These are phyloP conservation scores for slime mould (Dictyostelium discoideum) DNA, from an alignment of 78 protist genomes.

Conservation along the genomic window DNA sequence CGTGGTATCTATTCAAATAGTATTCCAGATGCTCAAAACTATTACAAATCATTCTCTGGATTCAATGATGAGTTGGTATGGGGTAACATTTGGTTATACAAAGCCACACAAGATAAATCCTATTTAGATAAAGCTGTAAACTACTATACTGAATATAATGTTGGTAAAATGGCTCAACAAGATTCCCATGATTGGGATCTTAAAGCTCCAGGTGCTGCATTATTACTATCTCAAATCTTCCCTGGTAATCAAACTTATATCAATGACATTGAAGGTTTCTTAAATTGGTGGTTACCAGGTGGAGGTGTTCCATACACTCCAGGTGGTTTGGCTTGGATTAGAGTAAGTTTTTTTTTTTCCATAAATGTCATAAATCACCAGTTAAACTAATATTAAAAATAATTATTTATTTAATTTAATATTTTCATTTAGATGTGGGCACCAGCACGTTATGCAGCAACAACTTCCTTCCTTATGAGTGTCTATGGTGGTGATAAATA, in stretches of 20 bases:
- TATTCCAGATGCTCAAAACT: slow-evolving; percentile 52
- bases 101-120: slow-evolving; percentile 30
- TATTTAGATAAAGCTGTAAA: slow-evolving; percentile 5
- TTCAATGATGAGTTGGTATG: slow-evolving; percentile 68
- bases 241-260: background rate
- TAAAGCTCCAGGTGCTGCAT: slow-evolving; percentile 53
- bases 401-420: no score
- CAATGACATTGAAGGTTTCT: slow-evolving; percentile 24
- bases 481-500: slow-evolving; percentile 68
- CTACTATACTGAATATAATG: slow-evolving; percentile 2
- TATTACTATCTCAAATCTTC: slow-evolving; percentile 6
- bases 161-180: slow-evolving; percentile 33
- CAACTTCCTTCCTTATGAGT: slow-evolving; percentile 32
- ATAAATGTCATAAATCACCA: no score
- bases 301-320: slow-evolving; percentile 67
- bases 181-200: slow-evolving; percentile 73
- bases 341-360: background rate
- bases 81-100: slow-evolving; percentile 64
- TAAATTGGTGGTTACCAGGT: slow-evolving; percentile 70
- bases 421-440: slow-evolving; percentile 17
- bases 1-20: slow-evolving; percentile 62
- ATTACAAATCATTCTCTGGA: slow-evolving; percentile 69
- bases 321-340: slow-evolving; percentile 75
- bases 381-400: no score
- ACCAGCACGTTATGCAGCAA: slow-evolving; percentile 47